A percentile compares a stretch with the other conserved stretches of the same genome.
Conservation (phyloP, 805 yeast species). For the Schwanniomyces yamadae region DNA sequence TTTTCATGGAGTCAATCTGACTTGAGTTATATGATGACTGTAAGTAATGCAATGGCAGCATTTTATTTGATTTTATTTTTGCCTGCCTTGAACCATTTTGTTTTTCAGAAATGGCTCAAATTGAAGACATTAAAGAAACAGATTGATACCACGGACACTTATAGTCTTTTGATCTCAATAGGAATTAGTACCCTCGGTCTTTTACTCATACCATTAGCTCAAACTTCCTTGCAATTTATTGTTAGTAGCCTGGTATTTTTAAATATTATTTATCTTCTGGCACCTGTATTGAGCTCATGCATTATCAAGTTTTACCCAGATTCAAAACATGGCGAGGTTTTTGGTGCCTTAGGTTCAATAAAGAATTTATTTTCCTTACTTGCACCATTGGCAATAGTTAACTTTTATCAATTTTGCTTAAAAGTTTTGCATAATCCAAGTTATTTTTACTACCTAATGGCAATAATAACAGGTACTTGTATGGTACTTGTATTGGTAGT, state of each 20-base stretch:
- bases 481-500: no score
- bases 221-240: constrained; percentile 23
- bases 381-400: constrained; percentile 49
- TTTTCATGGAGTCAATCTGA: constrained; percentile 55
- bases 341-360: constrained; percentile 67
- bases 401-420: constrained; percentile 42
- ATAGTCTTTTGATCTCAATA: constrained; percentile 34
- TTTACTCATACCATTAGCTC: constrained; percentile 30
- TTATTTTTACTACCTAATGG: no score
- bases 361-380: constrained; percentile 49
- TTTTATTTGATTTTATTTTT: constrained; percentile 52
- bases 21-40: constrained; percentile 58
- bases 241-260: constrained; percentile 50
- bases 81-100: constrained; percentile 45
- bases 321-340: constrained; percentile 65
- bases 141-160: constrained; percentile 55
- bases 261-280: no score
- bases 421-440: no score
- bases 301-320: constrained; percentile 61
- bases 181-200: constrained; percentile 39
- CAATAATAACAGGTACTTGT: no score
- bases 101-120: constrained; percentile 27
- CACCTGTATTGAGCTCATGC: constrained; percentile 60
- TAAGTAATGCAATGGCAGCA: constrained; percentile 57
- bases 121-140: constrained; percentile 36